A percentile compares a stretch with the other conserved stretches of the same genome.
These are phyloP conservation scores for Corylus heterophylla DNA, from an alignment of 306 rosid species.

Conservation along the genomic window DNA sequence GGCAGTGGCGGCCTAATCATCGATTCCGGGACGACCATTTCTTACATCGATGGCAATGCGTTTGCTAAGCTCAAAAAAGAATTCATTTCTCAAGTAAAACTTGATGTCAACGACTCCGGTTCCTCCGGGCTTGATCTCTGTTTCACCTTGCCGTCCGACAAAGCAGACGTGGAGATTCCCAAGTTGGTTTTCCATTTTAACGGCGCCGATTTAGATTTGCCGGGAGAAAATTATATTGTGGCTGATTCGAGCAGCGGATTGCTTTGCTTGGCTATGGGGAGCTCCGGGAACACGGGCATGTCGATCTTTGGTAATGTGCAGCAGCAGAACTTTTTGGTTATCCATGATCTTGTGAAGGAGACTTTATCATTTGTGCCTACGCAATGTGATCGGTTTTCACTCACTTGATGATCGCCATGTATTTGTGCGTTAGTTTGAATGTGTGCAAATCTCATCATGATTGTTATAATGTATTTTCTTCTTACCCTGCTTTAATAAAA, in stretches of 20 bases:
- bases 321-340: constrained; percentile 55
- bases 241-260: constrained; percentile 49
- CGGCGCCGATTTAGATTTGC: constrained; percentile 71
- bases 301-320: constrained; percentile 66
- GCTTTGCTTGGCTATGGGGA: constrained; percentile 79
- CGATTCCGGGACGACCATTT: constrained; percentile 87
- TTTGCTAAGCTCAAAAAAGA: constrained; percentile 47
- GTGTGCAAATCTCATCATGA: constrained; percentile 7
- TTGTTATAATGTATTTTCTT: constrained; percentile 20
- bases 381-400: constrained; percentile 39
- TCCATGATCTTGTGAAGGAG: constrained; percentile 45
- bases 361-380: constrained; percentile 43
- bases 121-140: constrained; percentile 70
- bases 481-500: too few relatives aligned
- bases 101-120: constrained; percentile 40
- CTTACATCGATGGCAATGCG: constrained; percentile 52
- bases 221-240: constrained; percentile 62
- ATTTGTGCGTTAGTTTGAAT: constrained; percentile 2
- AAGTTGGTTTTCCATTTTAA: constrained; percentile 65
- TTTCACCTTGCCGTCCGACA: constrained; percentile 48
- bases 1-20: constrained; percentile 84
- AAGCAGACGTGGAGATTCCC: constrained; percentile 47
- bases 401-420: neutral
- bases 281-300: constrained; percentile 45
- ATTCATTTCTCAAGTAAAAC: constrained; percentile 52